These are phyloP conservation scores for Exophiala viscosa DNA, from an alignment of 2,329 filamentous ascomycete species.

Conservation along the genomic window DNA sequence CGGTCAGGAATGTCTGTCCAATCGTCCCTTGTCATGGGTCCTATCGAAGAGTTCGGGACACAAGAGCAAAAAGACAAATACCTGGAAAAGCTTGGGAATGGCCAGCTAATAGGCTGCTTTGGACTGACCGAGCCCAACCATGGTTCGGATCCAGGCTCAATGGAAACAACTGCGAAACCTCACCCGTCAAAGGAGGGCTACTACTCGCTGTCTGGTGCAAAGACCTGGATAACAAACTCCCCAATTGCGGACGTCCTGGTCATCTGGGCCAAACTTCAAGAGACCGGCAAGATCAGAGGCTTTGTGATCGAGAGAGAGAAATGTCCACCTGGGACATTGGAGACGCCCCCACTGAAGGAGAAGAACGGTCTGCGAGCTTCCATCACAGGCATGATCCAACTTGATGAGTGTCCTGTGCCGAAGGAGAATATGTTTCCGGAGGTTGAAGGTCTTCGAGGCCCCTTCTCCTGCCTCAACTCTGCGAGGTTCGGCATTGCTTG, in stretches of 20 bases:
- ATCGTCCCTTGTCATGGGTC: conserved; percentile 88
- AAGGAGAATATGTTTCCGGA: conserved; percentile 91
- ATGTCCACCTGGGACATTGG: conserved; percentile 81
- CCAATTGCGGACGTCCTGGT: conserved; percentile 81
- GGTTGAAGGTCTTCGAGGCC: conserved; percentile 79
- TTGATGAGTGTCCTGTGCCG: conserved; percentile 85
- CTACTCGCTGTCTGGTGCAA: conserved; percentile 72
- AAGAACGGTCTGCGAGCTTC: conserved; percentile 92
- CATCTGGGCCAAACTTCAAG: conserved; percentile 89
- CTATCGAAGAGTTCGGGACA: conserved; percentile 83
- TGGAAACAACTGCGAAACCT: conserved; percentile 82
- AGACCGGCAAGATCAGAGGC: conserved; percentile 88
- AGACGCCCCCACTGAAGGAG: conserved; percentile 88
- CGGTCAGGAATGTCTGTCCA: conserved; percentile 91
- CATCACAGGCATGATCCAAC: conserved; percentile 95
- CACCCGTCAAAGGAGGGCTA: conserved; percentile 82
- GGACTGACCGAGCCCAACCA: conserved; percentile 91
- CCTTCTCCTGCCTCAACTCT: conserved; percentile 91
- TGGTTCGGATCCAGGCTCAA: conserved; percentile 83
- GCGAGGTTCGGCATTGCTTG: conserved; percentile 91
- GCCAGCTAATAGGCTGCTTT: conserved; percentile 78
- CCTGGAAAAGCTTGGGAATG: conserved; percentile 75
- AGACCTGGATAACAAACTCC: conserved; percentile 96
- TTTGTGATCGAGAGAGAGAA: conserved; percentile 83
- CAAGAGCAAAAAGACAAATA: conserved; percentile 82